A percentile compares a stretch with the other conserved stretches of the same genome.
Conservation (phyloP, 257 asterid genomes). For the Fraxinus quadrangulata region DNA sequence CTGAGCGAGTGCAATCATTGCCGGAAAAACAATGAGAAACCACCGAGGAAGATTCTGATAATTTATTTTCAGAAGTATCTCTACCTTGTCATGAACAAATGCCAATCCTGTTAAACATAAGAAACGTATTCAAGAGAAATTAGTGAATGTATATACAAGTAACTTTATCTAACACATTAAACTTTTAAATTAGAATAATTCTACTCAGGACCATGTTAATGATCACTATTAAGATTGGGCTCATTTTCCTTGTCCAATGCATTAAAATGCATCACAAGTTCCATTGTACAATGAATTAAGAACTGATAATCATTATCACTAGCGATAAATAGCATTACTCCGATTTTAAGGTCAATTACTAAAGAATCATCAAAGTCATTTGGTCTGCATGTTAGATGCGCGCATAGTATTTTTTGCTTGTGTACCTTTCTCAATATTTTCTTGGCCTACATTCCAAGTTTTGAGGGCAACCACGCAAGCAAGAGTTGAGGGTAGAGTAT, state of each 20-base stretch:
- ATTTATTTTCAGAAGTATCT: constrained; percentile 30
- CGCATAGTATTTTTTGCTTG: not conserved
- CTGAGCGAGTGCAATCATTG: constrained; percentile 47
- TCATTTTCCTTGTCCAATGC: no score
- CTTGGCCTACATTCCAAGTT: constrained; percentile 44
- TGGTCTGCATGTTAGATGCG: no score
- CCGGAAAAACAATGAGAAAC: constrained; percentile 53
- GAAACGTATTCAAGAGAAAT: not conserved
- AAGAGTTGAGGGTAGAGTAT: constrained; percentile 51
- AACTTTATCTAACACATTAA: no score
- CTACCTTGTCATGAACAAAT: constrained; percentile 36
- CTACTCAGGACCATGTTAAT: no score
- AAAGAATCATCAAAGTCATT: no score
- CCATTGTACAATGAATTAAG: no score
- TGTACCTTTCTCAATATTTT: constrained; percentile 38
- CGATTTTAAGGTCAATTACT: no score
- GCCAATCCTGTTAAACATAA: constrained; percentile 36
- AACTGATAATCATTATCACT: no score
- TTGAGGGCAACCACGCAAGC: constrained; percentile 56
- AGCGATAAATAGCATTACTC: no score
- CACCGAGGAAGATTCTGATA: constrained; percentile 40
- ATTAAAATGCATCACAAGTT: no score
- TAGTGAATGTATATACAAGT: not conserved
- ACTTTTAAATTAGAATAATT: no score
- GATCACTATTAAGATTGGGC: no score